phyloP scores from a whole-genome alignment of 2,329 filamentous ascomycete species.

The Claviceps africana region DNA sequence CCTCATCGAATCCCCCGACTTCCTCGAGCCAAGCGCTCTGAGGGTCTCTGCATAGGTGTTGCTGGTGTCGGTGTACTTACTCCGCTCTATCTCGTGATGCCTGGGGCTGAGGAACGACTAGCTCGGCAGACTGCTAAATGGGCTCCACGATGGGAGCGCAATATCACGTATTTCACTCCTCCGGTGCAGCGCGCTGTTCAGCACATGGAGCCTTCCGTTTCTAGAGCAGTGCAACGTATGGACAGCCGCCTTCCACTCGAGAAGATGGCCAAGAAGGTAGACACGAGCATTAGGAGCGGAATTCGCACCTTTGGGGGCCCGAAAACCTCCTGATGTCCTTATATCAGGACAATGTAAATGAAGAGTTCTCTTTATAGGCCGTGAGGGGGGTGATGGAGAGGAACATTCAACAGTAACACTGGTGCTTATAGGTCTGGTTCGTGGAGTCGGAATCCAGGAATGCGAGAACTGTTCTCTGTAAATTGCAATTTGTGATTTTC shows the following conservation, averaged over 20 bases:
- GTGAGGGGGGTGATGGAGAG: no score
- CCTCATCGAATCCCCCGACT: conserved; percentile 30
- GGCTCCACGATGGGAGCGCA: conserved; percentile 46
- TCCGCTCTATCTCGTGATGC: conserved; percentile 43
- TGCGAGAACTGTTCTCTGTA: no score
- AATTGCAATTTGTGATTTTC: no score
- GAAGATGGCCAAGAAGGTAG: conserved; percentile 33
- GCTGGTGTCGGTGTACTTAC: conserved; percentile 40
- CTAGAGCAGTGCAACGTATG: conserved; percentile 29
- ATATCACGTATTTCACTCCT: conserved; percentile 38
- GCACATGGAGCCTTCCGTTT: conserved; percentile 33
- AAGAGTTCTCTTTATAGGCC: background rate
- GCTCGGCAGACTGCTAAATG: conserved; percentile 40
- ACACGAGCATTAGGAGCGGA: conserved; percentile 32
- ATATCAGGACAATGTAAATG: background rate
- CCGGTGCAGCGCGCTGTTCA: conserved; percentile 33
- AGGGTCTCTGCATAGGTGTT: conserved; percentile 38
- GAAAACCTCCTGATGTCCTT: background rate
- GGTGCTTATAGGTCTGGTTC: no score
- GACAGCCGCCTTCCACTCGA: conserved; percentile 35
- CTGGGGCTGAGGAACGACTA: conserved; percentile 40
- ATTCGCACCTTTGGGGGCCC: conserved; percentile 25
- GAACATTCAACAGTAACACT: no score
- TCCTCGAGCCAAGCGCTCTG: conserved; percentile 32
- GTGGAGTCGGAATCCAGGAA: no score